These are phyloP conservation scores for Flaveria robusta DNA, from an alignment of 129 eudicot genomes.

Conservation along the genomic window DNA sequence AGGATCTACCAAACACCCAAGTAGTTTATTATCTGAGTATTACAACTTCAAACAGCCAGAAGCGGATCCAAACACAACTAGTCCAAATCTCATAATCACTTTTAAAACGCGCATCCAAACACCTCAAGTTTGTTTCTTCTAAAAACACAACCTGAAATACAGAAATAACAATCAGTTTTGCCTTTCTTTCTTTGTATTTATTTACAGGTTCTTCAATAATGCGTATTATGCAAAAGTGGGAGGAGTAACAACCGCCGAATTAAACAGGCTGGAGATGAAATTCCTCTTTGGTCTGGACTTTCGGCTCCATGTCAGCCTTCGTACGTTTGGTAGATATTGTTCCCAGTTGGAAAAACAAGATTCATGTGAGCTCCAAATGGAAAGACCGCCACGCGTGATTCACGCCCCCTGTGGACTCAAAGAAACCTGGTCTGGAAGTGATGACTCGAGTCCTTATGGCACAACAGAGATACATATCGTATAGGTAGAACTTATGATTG, in stretches of 20 bases:
- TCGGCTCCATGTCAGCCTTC: slow-evolving; percentile 52
- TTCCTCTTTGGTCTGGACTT: slow-evolving; percentile 51
- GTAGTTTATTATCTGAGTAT: not conserved
- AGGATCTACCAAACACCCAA: too few relatives aligned
- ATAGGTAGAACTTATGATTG: slow-evolving; percentile 18
- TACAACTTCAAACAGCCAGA: not conserved
- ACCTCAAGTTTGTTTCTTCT: not conserved
- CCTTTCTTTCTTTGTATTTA: not conserved
- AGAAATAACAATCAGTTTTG: not conserved
- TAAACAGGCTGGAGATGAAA: slow-evolving; percentile 65
- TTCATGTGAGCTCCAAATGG: slow-evolving; percentile 28
- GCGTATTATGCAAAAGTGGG: slow-evolving; percentile 86
- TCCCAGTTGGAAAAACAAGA: slow-evolving; percentile 42
- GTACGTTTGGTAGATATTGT: slow-evolving; percentile 56
- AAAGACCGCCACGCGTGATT: slow-evolving; percentile 33
- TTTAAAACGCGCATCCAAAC: not conserved
- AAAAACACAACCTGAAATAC: not conserved
- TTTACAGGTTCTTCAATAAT: slow-evolving; percentile 53
- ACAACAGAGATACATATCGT: slow-evolving; percentile 33
- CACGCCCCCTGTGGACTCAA: slow-evolving; percentile 32
- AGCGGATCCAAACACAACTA: not conserved
- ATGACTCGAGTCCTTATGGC: slow-evolving; percentile 35
- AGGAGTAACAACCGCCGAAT: slow-evolving; percentile 65
- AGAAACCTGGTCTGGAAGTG: slow-evolving; percentile 32
- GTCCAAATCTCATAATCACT: not conserved